Evolutionary conservation across 176 grass and related monocot species (phyloP).

Genomic region (Dactylis glomerata): DNA sequence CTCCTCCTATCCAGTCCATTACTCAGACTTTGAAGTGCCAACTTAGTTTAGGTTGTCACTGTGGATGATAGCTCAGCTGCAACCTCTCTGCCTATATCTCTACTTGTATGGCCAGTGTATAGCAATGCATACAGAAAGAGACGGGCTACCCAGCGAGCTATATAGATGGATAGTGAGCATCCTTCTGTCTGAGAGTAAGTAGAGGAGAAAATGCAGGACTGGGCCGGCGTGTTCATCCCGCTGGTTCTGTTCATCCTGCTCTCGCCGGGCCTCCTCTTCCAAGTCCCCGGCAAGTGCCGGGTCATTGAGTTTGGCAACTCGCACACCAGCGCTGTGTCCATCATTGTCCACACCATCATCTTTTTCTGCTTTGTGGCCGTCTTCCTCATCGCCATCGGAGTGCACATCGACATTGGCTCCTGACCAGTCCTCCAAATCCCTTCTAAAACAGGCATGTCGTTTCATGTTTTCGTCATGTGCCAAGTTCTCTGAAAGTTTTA

Average conservation of each 20-base stretch:
- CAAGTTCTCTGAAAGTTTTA: neutral
- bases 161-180: neutral
- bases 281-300: slow-evolving; percentile 43
- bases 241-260: slow-evolving; percentile 57
- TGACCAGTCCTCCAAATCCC: neutral
- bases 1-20: neutral
- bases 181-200: neutral
- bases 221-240: slow-evolving; percentile 56
- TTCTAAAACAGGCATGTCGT: neutral
- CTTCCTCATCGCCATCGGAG: neutral
- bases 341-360: slow-evolving; percentile 55
- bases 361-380: slow-evolving; percentile 39
- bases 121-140: neutral
- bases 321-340: slow-evolving; percentile 49
- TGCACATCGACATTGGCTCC: neutral
- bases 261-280: slow-evolving; percentile 59
- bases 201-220: slow-evolving; percentile 44
- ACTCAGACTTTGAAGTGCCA: neutral
- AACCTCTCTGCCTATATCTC: neutral
- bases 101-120: neutral
- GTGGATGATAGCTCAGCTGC: neutral
- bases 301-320: slow-evolving; percentile 56
- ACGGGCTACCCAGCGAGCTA: neutral
- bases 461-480: neutral
- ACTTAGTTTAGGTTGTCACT: neutral